phyloP scores from a whole-genome alignment of 2,329 filamentous ascomycete genomes.

The Chaetomium strumarium region DNA sequence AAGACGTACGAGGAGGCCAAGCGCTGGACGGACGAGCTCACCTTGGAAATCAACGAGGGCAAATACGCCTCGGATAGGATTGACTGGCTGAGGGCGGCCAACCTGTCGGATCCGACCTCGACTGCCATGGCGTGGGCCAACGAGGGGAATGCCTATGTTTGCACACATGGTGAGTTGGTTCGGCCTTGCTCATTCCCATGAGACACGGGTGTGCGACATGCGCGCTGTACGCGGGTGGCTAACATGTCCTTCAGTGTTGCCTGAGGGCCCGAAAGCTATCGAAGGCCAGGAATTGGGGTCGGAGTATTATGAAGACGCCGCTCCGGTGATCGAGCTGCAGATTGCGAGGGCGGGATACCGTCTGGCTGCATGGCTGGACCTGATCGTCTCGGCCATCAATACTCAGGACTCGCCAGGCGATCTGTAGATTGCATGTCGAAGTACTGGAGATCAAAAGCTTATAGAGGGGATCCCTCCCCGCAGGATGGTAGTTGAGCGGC shows the following conservation, averaged over 20 bases:
- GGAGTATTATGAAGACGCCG: conserved; percentile 57
- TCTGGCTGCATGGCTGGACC: conserved; percentile 61
- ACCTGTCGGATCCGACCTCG: conserved; percentile 46
- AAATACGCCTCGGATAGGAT: conserved; percentile 45
- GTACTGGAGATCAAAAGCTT: neutral
- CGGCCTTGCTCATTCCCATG: neutral
- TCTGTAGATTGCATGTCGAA: conserved; percentile 10
- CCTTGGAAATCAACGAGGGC: conserved; percentile 48
- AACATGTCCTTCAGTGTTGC: conserved; percentile 44
- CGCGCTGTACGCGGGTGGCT: conserved; percentile 14
- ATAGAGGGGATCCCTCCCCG: conserved; percentile 1
- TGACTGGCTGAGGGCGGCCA: conserved; percentile 52
- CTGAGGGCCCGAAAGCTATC: conserved; percentile 54
- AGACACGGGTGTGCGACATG: neutral
- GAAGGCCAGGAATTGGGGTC: conserved; percentile 54
- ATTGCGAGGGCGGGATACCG: conserved; percentile 65
- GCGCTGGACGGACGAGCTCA: conserved; percentile 52
- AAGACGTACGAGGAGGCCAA: conserved; percentile 45
- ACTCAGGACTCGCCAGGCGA: conserved; percentile 11
- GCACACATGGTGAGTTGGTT: conserved; percentile 49
- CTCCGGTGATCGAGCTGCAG: conserved; percentile 59
- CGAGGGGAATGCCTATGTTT: conserved; percentile 58
- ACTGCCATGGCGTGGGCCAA: conserved; percentile 59
- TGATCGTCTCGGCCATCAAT: conserved; percentile 41
- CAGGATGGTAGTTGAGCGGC: neutral